A percentile compares a stretch with the other conserved stretches of the same genome.
These are phyloP conservation scores for Aspergillus sp. DNA, from an alignment of 2,329 filamentous ascomycete genomes.

Conservation along the genomic window DNA sequence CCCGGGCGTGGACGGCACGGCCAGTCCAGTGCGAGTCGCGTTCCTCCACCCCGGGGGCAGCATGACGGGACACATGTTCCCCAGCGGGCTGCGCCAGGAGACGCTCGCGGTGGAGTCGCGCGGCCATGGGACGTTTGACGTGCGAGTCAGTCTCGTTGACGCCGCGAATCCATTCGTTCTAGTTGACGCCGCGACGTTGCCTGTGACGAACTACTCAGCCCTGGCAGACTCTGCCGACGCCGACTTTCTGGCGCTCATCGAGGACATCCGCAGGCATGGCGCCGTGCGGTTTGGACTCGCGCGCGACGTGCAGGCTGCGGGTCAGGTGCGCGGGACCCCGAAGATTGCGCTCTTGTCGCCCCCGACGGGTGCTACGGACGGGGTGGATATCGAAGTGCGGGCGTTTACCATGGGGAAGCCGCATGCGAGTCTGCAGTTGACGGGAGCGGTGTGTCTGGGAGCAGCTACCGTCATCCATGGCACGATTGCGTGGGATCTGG, in stretches of 20 bases:
- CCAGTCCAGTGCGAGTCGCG: slow-evolving; percentile 55
- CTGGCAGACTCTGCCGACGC: slow-evolving; percentile 2
- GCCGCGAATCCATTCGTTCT: slow-evolving; percentile 63
- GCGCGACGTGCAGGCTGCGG: slow-evolving; percentile 30
- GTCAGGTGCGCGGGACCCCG: slow-evolving; percentile 53
- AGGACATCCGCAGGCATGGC: slow-evolving; percentile 55
- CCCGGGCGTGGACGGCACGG: slow-evolving; percentile 58
- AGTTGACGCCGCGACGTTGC: slow-evolving; percentile 52
- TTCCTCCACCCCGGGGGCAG: slow-evolving; percentile 61
- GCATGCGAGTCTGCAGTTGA: slow-evolving; percentile 27
- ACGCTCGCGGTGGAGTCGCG: slow-evolving; percentile 34
- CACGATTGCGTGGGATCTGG: slow-evolving; percentile 15
- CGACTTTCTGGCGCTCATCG: slow-evolving; percentile 44
- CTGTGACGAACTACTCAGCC: slow-evolving; percentile 15
- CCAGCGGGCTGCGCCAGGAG: slow-evolving; percentile 50
- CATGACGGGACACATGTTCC: slow-evolving; percentile 60
- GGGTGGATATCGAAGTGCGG: slow-evolving; percentile 22
- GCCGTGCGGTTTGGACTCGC: slow-evolving; percentile 59
- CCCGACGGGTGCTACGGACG: slow-evolving; percentile 30
- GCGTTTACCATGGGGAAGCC: slow-evolving; percentile 25
- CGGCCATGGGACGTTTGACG: slow-evolving; percentile 37
- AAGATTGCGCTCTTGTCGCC: slow-evolving; percentile 53
- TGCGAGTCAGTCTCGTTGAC: slow-evolving; percentile 56
- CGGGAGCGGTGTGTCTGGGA: slow-evolving; percentile 26
- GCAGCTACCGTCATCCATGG: slow-evolving; percentile 20